Evolutionary conservation across 768 basidiomycete genomes (phyloP).

Genomic region (Panaeolus papilionaceus): DNA sequence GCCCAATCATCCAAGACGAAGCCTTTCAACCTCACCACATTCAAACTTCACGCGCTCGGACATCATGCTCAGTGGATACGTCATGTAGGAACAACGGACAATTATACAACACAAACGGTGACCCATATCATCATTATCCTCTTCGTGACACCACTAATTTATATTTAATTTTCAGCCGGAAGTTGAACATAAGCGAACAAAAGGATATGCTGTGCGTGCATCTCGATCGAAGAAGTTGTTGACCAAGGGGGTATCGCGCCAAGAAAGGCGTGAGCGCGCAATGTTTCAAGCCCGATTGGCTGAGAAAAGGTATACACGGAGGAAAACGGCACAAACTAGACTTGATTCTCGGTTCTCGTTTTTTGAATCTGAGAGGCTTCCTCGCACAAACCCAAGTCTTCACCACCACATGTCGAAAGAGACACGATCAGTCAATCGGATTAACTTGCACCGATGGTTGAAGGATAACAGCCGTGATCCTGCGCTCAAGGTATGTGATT

Average conservation of each 20-base stretch:
- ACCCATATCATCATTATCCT: constrained; percentile 22
- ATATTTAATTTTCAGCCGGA: constrained; percentile 13
- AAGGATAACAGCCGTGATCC: constrained; percentile 26
- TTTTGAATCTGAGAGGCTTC: constrained; percentile 19
- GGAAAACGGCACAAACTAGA: constrained; percentile 13
- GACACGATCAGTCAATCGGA: constrained; percentile 27
- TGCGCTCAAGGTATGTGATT: constrained; percentile 28
- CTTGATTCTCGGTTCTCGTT: not conserved
- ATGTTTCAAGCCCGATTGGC: constrained; percentile 12
- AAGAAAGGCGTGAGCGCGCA: constrained; percentile 23
- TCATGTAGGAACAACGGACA: constrained; percentile 40
- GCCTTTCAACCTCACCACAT: constrained; percentile 31
- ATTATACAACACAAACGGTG: constrained; percentile 46
- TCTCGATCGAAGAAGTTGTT: constrained; percentile 37
- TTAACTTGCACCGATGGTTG: constrained; percentile 22
- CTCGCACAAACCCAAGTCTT: constrained; percentile 4
- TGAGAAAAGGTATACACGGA: not conserved
- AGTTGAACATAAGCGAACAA: constrained; percentile 18
- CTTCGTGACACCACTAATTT: not conserved
- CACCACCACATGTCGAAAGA: constrained; percentile 31
- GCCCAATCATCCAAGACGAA: not conserved
- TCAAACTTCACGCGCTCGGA: constrained; percentile 45
- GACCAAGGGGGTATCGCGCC: constrained; percentile 31
- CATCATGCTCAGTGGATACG: constrained; percentile 39
- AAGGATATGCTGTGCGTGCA: constrained; percentile 18